Evolutionary conservation across 139 green algal genomes (phyloP).

Genomic region (Edaphochlamys debaryana): DNA sequence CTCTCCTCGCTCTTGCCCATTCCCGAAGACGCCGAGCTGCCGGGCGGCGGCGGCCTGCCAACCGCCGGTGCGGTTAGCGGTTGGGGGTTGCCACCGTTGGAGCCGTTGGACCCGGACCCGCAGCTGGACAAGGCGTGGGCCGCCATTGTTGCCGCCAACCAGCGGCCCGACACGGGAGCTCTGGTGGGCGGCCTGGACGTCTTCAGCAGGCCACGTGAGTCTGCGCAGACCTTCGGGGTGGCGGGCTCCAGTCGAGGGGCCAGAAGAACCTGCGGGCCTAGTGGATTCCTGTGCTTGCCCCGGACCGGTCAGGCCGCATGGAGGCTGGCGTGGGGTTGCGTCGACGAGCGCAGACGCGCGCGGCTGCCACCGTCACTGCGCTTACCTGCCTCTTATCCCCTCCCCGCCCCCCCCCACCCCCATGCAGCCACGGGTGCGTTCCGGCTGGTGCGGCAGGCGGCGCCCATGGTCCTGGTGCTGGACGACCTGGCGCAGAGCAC

Average conservation of each 20-base stretch:
- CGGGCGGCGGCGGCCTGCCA: no score
- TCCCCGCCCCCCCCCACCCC: not conserved
- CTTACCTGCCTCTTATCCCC: no score
- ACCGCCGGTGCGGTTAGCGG: not conserved
- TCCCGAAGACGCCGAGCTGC: slow-evolving; percentile 23
- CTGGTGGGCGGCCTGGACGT: not conserved
- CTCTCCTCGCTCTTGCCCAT: not conserved
- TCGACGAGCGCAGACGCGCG: no score
- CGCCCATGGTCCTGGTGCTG: slow-evolving; percentile 34
- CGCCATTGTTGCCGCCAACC: slow-evolving; percentile 12
- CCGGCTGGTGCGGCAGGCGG: slow-evolving; percentile 1
- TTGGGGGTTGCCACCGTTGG: not conserved
- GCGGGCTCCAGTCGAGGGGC: no score
- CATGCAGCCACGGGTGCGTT: slow-evolving; percentile 12
- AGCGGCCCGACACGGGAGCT: slow-evolving; percentile 29
- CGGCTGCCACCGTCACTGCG: no score
- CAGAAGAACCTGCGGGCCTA: not conserved
- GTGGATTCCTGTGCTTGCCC: not conserved
- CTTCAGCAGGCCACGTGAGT: slow-evolving; percentile 30
- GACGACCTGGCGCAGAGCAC: slow-evolving; percentile 29
- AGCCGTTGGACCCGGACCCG: slow-evolving; percentile 21
- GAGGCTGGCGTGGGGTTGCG: no score
- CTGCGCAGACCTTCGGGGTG: no score
- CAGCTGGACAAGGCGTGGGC: slow-evolving; percentile 21
- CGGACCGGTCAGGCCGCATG: not conserved